Evolutionary conservation across 768 basidiomycete species (phyloP), one percentile per base, ranked within the genome.

Genomic region (Boletus pseudopeckii): DNA sequence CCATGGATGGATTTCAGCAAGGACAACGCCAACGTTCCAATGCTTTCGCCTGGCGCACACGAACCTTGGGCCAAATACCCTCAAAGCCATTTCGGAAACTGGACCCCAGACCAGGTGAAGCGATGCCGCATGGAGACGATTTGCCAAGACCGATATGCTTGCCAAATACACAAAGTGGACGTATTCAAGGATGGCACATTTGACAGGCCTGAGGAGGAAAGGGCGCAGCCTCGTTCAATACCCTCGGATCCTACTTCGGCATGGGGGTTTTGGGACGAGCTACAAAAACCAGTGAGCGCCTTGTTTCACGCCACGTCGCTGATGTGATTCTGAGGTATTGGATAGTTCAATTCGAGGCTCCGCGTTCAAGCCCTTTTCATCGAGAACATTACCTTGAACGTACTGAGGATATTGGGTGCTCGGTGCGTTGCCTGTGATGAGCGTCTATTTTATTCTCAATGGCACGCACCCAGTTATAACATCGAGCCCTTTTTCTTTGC

Each of bases 11-110:
- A 76, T 55, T 65, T 75, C 32, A 58, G 65, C 53, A 50, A 49
- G 36, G 71, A 66, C 53, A 47, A 40, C 0, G 51, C 60, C 5
- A 18, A 56, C 14, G 61, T 70, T 8, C 28, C 18, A 3, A 47
- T 47, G 1, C 50, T 58, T 13, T 30, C 56, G 4, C 58, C 54
- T 10, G 15, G 1, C 5, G n/a, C n/a, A 9, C 8, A 34, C 24
- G 40, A 54, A 13, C 43, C 17, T 3, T 77, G 76, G 76, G 37
- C 50, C 7, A 45, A 48, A 54, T 83, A 83, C 57, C 81, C 82
- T 0, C 76, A 80, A 53, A 75, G 76, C 1, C 66, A 75, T 13
- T 84, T 79, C 54, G 78, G 78, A 11, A 84, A 82, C 54, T 83
- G 83, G 83, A 81, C 79, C 0, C 63, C 62, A 7, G 64, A 63